A percentile compares a stretch with the other conserved stretches of the same genome.
These are phyloP conservation scores for Metarhizium album DNA, from an alignment of 2,329 filamentous ascomycete species.

Conservation along the genomic window DNA sequence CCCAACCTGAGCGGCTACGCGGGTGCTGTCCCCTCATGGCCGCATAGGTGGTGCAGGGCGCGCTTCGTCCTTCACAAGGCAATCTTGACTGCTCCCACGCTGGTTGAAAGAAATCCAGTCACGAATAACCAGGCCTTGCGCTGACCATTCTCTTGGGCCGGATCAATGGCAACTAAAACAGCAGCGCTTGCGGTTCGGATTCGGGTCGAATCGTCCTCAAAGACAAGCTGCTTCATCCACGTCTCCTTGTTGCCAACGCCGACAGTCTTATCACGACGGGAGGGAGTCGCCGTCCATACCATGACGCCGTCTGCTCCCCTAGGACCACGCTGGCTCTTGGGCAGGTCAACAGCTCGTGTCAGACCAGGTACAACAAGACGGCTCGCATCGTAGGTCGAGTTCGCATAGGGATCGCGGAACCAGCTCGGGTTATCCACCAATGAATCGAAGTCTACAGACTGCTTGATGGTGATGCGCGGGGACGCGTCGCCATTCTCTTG, in stretches of 20 bases:
- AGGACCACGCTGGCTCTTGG: conserved; percentile 17
- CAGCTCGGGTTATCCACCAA: conserved; percentile 48
- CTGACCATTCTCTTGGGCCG: conserved; percentile 28
- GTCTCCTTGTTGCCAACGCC: background rate
- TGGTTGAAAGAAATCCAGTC: conserved; percentile 41
- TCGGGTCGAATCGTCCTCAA: conserved; percentile 44
- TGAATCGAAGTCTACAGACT: conserved; percentile 32
- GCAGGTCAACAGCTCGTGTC: conserved; percentile 27
- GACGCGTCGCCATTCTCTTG: conserved; percentile 5
- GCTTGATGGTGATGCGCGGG: conserved; percentile 21
- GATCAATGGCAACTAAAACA: conserved; percentile 42
- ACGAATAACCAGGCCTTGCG: conserved; percentile 46
- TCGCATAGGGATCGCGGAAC: conserved; percentile 42
- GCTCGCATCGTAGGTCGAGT: conserved; percentile 33
- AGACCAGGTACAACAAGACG: conserved; percentile 43
- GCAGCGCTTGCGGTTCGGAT: conserved; percentile 40
- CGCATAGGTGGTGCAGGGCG: background rate
- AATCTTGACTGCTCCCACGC: conserved; percentile 40
- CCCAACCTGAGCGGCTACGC: no score
- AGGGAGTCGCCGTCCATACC: conserved; percentile 30
- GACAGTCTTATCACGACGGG: conserved; percentile 1
- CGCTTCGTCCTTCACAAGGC: conserved; percentile 24
- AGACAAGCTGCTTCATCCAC: conserved; percentile 39
- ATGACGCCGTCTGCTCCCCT: conserved; percentile 30
- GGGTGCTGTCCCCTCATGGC: background rate